phyloP scores from a whole-genome alignment of 164 flowering plant genomes.

The Kingdonia uniflora region DNA sequence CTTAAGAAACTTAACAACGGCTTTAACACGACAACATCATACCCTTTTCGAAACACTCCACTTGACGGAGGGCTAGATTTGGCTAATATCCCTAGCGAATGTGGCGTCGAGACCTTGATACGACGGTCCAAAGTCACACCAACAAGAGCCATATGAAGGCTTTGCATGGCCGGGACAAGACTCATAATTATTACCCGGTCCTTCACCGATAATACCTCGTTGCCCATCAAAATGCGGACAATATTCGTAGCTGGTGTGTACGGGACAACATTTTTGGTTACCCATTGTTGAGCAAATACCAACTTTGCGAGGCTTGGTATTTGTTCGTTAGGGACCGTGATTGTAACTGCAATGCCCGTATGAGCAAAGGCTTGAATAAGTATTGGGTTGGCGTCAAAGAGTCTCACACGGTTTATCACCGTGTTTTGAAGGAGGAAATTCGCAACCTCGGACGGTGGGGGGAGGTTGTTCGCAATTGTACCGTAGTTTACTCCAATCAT shows the following conservation, averaged over 20 bases:
- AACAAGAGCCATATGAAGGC: conserved; percentile 56
- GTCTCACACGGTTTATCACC: conserved; percentile 50
- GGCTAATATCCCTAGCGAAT: conserved; percentile 61
- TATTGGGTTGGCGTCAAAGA: conserved; percentile 47
- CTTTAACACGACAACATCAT: conserved; percentile 42
- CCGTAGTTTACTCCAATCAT: conserved; percentile 75
- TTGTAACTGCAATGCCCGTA: conserved; percentile 54
- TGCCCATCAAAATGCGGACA: conserved; percentile 60
- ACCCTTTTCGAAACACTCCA: conserved; percentile 62
- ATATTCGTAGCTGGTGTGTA: conserved; percentile 49
- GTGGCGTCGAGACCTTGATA: conserved; percentile 74
- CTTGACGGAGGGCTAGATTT: conserved; percentile 64
- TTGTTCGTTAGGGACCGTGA: conserved; percentile 56
- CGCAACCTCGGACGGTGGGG: conserved; percentile 56
- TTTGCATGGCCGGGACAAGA: conserved; percentile 76
- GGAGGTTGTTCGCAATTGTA: conserved; percentile 60
- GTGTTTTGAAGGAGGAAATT: conserved; percentile 50
- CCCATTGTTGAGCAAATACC: conserved; percentile 49
- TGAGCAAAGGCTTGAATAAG: conserved; percentile 53
- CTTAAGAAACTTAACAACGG: conserved; percentile 55
- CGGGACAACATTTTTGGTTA: conserved; percentile 36
- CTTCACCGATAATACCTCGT: conserved; percentile 59
- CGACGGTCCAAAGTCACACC: conserved; percentile 29
- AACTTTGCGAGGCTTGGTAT: conserved; percentile 50
- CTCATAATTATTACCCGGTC: conserved; percentile 30